Evolutionary conservation across 139 green algal genomes (phyloP).

Genomic region (Micractinium sp.): DNA sequence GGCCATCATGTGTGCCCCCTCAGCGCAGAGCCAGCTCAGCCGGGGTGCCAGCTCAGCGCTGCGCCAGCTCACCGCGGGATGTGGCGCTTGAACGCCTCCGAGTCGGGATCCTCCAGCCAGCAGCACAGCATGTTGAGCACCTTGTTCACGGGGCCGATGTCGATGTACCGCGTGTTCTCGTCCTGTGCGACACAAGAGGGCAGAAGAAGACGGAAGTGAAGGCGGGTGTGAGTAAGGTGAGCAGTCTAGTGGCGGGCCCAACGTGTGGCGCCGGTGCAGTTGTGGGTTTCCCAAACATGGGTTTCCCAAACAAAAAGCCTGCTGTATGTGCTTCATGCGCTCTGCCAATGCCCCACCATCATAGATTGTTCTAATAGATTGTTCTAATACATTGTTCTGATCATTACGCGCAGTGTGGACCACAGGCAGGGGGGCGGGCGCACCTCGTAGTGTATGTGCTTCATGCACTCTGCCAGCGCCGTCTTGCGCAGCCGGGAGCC

Average conservation of each 20-base stretch:
- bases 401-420: no score
- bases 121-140: constrained; percentile 97
- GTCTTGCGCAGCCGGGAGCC: constrained; percentile 70
- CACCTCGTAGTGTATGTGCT: constrained; percentile 97
- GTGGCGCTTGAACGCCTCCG: constrained; percentile 75
- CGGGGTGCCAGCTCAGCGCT: no score
- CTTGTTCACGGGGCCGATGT: constrained; percentile 99
- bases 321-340: no score
- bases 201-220: not conserved
- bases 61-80: constrained; percentile 24
- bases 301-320: no score
- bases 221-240: not conserved
- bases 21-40: not conserved
- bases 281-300: no score
- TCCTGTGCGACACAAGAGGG: constrained; percentile 68
- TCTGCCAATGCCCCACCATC: no score
- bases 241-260: not conserved
- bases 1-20: no score
- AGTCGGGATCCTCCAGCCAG: constrained; percentile 92
- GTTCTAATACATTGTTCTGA: no score
- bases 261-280: no score
- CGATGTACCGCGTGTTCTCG: constrained; percentile 97
- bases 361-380: no score
- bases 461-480: constrained; percentile 86
- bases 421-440: not conserved